phyloP scores from a whole-genome alignment of 768 basidiomycete species.

The Lactarius psammicola region DNA sequence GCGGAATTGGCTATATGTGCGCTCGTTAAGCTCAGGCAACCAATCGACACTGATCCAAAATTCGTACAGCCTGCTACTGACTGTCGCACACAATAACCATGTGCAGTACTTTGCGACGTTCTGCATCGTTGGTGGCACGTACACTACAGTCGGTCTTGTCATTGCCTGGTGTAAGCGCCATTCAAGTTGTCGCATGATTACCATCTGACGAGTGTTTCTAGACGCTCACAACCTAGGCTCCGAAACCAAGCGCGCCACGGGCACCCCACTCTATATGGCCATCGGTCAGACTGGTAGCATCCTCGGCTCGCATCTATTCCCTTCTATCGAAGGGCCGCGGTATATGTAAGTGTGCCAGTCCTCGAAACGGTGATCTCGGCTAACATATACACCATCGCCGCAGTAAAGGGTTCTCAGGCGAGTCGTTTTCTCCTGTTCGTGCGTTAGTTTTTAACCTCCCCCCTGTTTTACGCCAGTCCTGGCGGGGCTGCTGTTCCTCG shows the following conservation, averaged over 20 bases:
- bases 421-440: conserved; percentile 27
- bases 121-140: conserved; percentile 74
- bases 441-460: conserved; percentile 18
- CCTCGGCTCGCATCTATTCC: conserved; percentile 74
- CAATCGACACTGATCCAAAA: background rate
- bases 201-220: conserved; percentile 32
- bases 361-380: background rate
- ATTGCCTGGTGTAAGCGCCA: conserved; percentile 83
- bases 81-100: conserved; percentile 51
- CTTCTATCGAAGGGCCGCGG: conserved; percentile 56
- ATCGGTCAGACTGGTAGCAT: conserved; percentile 78
- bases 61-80: conserved; percentile 50
- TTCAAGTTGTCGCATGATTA: too few species aligned
- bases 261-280: conserved; percentile 75
- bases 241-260: conserved; percentile 73
- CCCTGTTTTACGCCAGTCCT: conserved; percentile 38
- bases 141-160: conserved; percentile 68
- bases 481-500: conserved; percentile 54
- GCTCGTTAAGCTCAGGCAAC: conserved; percentile 27
- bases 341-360: conserved; percentile 49
- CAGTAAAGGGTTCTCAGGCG: conserved; percentile 60
- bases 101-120: conserved; percentile 78
- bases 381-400: background rate
- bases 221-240: conserved; percentile 75
- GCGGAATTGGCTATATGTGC: conserved; percentile 63